phyloP scores from a whole-genome alignment of 2,329 filamentous ascomycete species.

The Fusarium lateritium region DNA sequence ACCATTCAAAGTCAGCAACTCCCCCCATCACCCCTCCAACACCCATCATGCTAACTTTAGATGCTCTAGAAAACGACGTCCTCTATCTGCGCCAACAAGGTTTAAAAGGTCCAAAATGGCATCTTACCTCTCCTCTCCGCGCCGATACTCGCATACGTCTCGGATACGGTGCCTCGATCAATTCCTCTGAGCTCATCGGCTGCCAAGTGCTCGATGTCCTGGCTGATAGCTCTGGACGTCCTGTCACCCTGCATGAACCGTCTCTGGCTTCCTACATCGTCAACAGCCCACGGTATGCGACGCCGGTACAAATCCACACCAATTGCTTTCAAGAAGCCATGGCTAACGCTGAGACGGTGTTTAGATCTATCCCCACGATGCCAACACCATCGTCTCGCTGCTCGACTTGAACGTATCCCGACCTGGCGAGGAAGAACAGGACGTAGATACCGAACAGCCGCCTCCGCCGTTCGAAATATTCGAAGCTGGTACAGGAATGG shows the following conservation, averaged over 20 bases:
- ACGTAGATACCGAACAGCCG: slow-evolving; percentile 47
- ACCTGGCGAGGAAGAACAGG: slow-evolving; percentile 53
- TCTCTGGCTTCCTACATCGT: slow-evolving; percentile 82
- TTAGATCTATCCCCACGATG: slow-evolving; percentile 77
- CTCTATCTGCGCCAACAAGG: slow-evolving; percentile 59
- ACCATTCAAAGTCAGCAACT: slow-evolving; percentile 47
- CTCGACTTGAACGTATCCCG: slow-evolving; percentile 78
- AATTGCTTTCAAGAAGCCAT: not conserved
- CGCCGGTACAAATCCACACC: slow-evolving; percentile 63
- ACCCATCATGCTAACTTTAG: slow-evolving; percentile 31
- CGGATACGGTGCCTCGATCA: slow-evolving; percentile 63
- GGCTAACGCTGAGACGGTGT: not conserved
- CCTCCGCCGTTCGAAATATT: slow-evolving; percentile 77
- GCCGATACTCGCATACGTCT: slow-evolving; percentile 53
- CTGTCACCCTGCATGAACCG: slow-evolving; percentile 73
- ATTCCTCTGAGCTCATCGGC: slow-evolving; percentile 74
- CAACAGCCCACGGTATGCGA: slow-evolving; percentile 78
- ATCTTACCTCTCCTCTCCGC: slow-evolving; percentile 56
- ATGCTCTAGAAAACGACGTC: slow-evolving; percentile 56
- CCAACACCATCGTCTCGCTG: slow-evolving; percentile 80
- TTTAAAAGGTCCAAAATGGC: slow-evolving; percentile 55
- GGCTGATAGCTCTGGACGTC: slow-evolving; percentile 63
- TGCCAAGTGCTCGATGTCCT: slow-evolving; percentile 72
- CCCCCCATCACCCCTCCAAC: not conserved
- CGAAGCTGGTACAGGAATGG: slow-evolving; percentile 89